Conservation (phyloP, 2,329 filamentous ascomycete species). For the Didymella pinodella region DNA sequence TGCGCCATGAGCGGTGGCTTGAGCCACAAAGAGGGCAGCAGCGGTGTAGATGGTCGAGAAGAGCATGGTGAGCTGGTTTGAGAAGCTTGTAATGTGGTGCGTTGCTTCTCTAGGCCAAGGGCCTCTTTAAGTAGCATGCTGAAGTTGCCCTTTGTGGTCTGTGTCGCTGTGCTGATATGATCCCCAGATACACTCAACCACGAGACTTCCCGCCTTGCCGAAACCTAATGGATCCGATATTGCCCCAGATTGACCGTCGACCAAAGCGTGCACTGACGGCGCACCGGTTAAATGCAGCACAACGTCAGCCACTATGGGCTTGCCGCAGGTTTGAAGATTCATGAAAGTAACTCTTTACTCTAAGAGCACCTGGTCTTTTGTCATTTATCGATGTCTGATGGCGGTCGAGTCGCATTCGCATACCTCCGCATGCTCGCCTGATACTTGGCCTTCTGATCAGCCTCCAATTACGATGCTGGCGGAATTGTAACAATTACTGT, state of each 20-base stretch:
- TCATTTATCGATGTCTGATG: neutral
- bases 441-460: neutral
- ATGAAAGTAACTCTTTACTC: neutral
- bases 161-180: neutral
- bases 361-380: neutral
- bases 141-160: neutral
- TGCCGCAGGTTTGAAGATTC: conserved; percentile 9
- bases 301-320: conserved; percentile 15
- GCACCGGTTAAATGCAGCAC: conserved; percentile 15
- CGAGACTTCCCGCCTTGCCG: conserved; percentile 18
- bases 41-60: conserved; percentile 48
- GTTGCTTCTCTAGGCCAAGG: conserved; percentile 2
- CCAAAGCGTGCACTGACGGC: neutral
- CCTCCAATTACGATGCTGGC: neutral
- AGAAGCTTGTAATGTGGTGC: conserved; percentile 8
- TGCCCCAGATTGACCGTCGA: conserved; percentile 10
- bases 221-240: conserved; percentile 11
- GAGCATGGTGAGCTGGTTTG: conserved; percentile 44
- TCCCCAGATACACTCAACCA: neutral
- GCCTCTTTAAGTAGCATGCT: conserved; percentile 11
- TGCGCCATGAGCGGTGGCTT: conserved; percentile 47
- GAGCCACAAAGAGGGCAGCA: conserved; percentile 39
- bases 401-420: neutral
- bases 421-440: neutral
- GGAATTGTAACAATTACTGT: neutral